Base-by-base conservation (phyloP, 2,329 filamentous ascomycete species). In the Zymoseptoria passerinii region DNA sequence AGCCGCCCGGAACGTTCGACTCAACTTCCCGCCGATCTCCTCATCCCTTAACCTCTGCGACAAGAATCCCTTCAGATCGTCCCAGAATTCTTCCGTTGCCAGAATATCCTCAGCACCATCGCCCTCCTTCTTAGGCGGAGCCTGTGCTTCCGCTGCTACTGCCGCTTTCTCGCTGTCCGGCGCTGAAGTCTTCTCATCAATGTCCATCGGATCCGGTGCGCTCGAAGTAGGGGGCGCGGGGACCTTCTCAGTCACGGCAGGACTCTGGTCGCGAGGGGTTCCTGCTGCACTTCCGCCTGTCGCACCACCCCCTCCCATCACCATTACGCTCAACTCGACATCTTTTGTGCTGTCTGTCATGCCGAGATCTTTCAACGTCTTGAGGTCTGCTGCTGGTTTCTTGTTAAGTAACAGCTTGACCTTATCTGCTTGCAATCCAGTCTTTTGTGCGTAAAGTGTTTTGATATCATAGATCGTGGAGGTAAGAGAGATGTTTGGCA, bases 391-490 rank as follows among this genome's bases (percentile, higher is more conserved):
- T 0, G 90, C 83, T 0, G 92, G 92, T 74, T 96, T 95, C 78
- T 94, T 95, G 73, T 89, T 89, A 70, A 87, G 83, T 61, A 99
- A 76, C 8, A 99, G 76, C 76, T 92, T 91, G 71, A 97, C 84
- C 78, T 95, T 96, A 48, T 87, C 83, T n/a, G 83, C 74, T 2
- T 84, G 80, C 58, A 89, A 81, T 27, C 80, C 77, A 4, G 86
- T 82, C 64, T 87, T 79, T 16, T 77, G 72, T 1, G 85, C 81
- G 50, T 96, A 85, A 2, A 81, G 77, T 55, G 81, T 77, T 73
- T 95, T 95, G 66, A 97, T 76, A 60, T 92, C 87, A 63, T 89
- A 84, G 50, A 96, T 79, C 1, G 87, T 90, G 0, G 89, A 91
- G 56, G 83, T 85, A 44, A 83, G 77, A 1, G 86, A 75, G 57